phyloP scores from a whole-genome alignment of 306 rosid species.

The Vicia sativa region DNA sequence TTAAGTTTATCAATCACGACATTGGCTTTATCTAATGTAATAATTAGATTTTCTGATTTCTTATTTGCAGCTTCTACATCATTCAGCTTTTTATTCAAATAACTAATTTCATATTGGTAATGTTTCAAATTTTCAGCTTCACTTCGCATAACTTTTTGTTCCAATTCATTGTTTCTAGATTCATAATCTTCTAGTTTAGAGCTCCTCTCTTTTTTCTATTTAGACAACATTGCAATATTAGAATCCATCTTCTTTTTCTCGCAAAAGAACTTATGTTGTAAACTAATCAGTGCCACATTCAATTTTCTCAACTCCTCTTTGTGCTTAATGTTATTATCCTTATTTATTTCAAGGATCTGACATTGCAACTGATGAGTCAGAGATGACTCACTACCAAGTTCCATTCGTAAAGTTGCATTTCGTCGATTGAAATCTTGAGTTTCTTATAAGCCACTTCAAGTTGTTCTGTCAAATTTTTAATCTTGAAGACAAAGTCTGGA shows the following conservation, averaged over 20 bases:
- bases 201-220: conserved; percentile 33
- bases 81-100: too few species aligned
- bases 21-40: conserved; percentile 56
- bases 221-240: conserved; percentile 49
- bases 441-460: conserved; percentile 44
- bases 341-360: conserved; percentile 36
- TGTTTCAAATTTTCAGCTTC: too few species aligned
- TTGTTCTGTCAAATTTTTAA: conserved; percentile 51
- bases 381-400: conserved; percentile 39
- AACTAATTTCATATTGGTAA: too few species aligned
- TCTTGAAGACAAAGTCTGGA: conserved; percentile 45
- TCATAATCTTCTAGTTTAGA: conserved; percentile 45
- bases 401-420: conserved; percentile 49
- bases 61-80: conserved; percentile 54
- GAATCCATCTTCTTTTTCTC: conserved; percentile 51
- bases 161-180: conserved; percentile 38
- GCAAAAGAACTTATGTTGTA: conserved; percentile 37
- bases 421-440: conserved; percentile 51
- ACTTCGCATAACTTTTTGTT: conserved; percentile 39
- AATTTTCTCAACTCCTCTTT: conserved; percentile 51
- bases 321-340: conserved; percentile 38
- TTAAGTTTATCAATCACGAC: conserved; percentile 47
- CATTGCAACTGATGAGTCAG: conserved; percentile 42
- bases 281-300: conserved; percentile 46
- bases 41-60: conserved; percentile 57